These are phyloP conservation scores for Phytophthora litchii DNA, from an alignment of 352 stramenopile genomes.

Conservation along the genomic window DNA sequence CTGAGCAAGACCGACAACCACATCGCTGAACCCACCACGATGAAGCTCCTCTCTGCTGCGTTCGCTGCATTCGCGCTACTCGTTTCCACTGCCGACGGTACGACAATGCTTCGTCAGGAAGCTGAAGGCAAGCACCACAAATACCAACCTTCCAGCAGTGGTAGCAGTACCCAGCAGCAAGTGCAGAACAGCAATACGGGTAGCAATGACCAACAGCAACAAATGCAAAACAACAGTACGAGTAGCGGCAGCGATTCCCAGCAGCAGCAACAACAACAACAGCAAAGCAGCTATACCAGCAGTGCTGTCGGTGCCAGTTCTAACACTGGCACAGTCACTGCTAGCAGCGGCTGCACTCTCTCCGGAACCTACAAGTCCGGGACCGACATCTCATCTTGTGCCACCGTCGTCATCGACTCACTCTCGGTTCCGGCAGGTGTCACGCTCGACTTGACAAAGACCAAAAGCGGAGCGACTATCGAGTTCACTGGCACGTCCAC, in stretches of 20 bases:
- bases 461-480: slow-evolving; percentile 33
- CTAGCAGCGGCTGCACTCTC: slow-evolving; percentile 27
- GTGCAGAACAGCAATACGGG: no score
- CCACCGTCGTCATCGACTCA: slow-evolving; percentile 28
- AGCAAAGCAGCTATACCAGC: slow-evolving; percentile 4
- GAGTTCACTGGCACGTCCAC: slow-evolving; percentile 37
- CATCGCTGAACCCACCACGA: background rate
- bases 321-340: background rate
- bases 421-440: slow-evolving; percentile 17
- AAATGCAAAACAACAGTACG: background rate
- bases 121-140: slow-evolving; percentile 12
- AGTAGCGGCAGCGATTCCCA: background rate
- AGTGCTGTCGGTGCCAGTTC: background rate
- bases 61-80: slow-evolving; percentile 15
- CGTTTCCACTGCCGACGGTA: slow-evolving; percentile 3
- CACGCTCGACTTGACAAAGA: slow-evolving; percentile 28
- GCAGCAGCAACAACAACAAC: background rate
- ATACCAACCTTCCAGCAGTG: background rate
- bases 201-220: background rate
- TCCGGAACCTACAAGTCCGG: slow-evolving; percentile 29
- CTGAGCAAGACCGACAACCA: background rate
- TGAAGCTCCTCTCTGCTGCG: slow-evolving; percentile 6
- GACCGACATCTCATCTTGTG: slow-evolving; percentile 32
- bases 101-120: slow-evolving; percentile 20
- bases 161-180: no score